These are phyloP conservation scores for Colletotrichum siamense DNA, from an alignment of 2,329 filamentous ascomycete genomes.

Conservation along the genomic window DNA sequence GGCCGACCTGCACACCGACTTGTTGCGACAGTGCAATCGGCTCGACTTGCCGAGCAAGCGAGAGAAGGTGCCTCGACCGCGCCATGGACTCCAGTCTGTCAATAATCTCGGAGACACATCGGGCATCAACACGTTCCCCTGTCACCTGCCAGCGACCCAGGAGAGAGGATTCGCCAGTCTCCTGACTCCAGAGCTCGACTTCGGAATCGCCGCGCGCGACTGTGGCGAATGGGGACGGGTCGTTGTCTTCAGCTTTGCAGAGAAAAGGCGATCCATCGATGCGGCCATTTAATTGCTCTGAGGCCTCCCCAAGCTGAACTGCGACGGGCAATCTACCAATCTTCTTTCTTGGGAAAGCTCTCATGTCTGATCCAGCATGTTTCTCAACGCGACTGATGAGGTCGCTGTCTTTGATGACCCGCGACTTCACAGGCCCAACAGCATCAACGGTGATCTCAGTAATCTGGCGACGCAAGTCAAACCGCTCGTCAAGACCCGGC, in stretches of 20 bases:
- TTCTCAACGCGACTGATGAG: not conserved
- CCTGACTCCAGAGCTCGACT: not conserved
- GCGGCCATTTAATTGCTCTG: not conserved
- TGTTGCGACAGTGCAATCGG: not conserved
- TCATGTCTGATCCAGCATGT: not conserved
- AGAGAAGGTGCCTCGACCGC: not conserved
- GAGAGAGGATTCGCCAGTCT: not conserved
- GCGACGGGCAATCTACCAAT: not conserved
- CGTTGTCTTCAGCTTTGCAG: not conserved
- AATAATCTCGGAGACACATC: not conserved
- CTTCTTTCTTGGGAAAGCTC: not conserved
- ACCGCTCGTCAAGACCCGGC: not conserved
- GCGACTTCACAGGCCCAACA: not conserved
- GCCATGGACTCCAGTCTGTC: not conserved
- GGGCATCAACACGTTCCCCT: not conserved
- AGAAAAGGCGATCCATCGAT: not conserved
- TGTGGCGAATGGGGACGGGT: not conserved
- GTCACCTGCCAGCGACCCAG: not conserved
- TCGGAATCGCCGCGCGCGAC: rapidly evolving
- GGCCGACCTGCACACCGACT: not conserved
- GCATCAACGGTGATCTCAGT: rapidly evolving
- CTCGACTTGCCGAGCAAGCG: not conserved
- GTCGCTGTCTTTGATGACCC: not conserved
- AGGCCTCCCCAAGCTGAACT: not conserved
- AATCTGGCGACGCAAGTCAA: not conserved